Base-by-base conservation (phyloP, 768 basidiomycete genomes). In the Termitomyces sp. region DNA sequence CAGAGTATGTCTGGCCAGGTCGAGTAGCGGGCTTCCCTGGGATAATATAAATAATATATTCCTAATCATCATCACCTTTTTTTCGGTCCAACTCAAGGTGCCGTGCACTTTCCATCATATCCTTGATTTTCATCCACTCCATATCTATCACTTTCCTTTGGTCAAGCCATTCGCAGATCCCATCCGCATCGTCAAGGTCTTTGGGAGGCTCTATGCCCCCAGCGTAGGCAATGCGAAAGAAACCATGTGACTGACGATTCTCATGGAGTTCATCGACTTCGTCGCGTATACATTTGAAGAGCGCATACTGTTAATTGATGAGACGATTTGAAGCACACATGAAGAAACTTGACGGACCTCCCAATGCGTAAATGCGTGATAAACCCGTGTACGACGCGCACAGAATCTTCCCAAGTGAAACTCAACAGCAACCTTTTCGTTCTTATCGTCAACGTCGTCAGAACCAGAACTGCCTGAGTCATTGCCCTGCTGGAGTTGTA, bases 321-420 rank as follows among this genome's bases (percentile, higher is more conserved):
- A 63, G 58, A 38, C 31, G 23, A 21, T 19, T 10, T 42, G n/a
- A 35, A 42, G 9, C 38, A 56, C 19, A 32, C 17, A 56, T 50
- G 3, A 7, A 42, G 34, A 5, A 25, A 45, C 50, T 23, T 25
- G 38, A 71, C 79, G 56, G 59, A 91, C 91, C 83, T 92, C 90
- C 91, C 91, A 94, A 64, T 94, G 91, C 19, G 78, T 80, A 64
- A 92, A 85, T 53, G 78, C 70, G 65, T 93, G 91, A 63, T 82
- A 94, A 17, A 85, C 82, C 51, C 69, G 72, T 3, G 86, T 85
- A 51, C 91, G 79, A 47, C 73, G 73, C 3, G 87, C 90, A 67
- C 91, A 94, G 66, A 91, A 92, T 34, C 88, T 81, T n/a, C 91
- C 91, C 4, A 93, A 76, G 62, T 85, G 70, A 62, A 86, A 85